Conservation (phyloP, 352 stramenopile genomes). For the Globisporangium lucens region DNA sequence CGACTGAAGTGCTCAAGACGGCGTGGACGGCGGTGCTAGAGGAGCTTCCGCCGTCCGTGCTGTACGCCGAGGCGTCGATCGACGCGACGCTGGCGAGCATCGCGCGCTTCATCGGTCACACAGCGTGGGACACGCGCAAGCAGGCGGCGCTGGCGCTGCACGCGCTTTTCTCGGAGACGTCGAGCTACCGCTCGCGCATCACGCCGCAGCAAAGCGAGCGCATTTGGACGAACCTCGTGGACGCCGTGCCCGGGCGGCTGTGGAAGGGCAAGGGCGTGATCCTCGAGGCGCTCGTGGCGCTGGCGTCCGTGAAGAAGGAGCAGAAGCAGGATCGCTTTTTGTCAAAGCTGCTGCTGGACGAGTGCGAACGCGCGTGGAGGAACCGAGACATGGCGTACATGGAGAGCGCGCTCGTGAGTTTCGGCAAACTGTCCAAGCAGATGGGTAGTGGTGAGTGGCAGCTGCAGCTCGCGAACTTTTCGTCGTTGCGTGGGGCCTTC, state of each 20-base stretch:
- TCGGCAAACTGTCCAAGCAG: conserved; percentile 44
- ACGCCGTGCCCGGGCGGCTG: conserved; percentile 57
- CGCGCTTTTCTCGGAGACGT: conserved; percentile 39
- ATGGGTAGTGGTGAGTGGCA: conserved; percentile 22
- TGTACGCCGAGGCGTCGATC: conserved; percentile 48
- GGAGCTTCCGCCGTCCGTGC: conserved; percentile 58
- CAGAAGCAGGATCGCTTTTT: not conserved
- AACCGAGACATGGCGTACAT: conserved; percentile 68
- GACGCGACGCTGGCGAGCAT: conserved; percentile 41
- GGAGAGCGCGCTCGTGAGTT: conserved; percentile 55
- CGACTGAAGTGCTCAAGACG: conserved; percentile 35
- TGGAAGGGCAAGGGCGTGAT: conserved; percentile 78
- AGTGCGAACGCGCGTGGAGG: conserved; percentile 60
- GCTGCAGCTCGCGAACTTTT: conserved; percentile 38
- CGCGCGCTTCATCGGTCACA: conserved; percentile 48
- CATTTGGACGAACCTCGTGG: conserved; percentile 50
- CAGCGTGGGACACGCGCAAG: conserved; percentile 71
- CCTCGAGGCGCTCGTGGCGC: conserved; percentile 60
- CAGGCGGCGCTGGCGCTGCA: conserved; percentile 68
- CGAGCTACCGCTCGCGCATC: conserved; percentile 43
- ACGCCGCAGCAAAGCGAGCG: conserved; percentile 37
- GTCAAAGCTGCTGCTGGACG: conserved; percentile 37
- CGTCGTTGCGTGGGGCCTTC: conserved; percentile 33
- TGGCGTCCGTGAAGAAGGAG: conserved; percentile 29
- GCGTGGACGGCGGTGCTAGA: conserved; percentile 64